Conservation (phyloP, 2,329 filamentous ascomycete species). For the Fusarium mexicanum region DNA sequence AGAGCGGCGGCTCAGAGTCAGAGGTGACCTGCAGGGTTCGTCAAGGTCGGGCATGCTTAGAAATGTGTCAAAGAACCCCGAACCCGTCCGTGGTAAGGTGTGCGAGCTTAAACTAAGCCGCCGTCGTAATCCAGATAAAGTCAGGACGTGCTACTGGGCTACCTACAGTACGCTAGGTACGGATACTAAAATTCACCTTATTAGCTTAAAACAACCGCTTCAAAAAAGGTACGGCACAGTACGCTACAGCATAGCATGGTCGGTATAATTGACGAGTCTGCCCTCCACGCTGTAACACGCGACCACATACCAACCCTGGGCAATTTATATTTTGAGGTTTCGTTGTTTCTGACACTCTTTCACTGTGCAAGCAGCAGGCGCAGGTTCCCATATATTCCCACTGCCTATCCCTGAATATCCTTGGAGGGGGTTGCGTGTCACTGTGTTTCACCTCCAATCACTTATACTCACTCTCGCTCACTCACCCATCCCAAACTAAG, state of each 20-base stretch:
- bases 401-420: conserved; percentile 2
- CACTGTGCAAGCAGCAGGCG: background rate
- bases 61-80: conserved; percentile 4
- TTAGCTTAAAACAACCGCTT: background rate
- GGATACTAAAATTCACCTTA: background rate
- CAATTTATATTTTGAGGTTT: background rate
- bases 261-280: background rate
- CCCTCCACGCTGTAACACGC: conserved; percentile 28
- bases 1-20: background rate
- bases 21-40: background rate
- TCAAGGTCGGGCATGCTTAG: background rate
- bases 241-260: background rate
- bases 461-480: background rate
- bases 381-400: background rate
- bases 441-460: conserved; percentile 31
- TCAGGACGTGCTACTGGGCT: background rate
- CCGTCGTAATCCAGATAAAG: background rate
- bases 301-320: conserved; percentile 36
- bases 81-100: background rate
- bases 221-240: background rate
- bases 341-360: background rate
- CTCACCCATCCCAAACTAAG: background rate
- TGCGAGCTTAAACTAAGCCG: background rate
- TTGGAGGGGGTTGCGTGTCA: conserved; percentile 31
- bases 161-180: background rate